A percentile compares a stretch with the other conserved stretches of the same genome.
Conservation (phyloP, 1,284 basidiomycete species). For the Earliella scabrosa region DNA sequence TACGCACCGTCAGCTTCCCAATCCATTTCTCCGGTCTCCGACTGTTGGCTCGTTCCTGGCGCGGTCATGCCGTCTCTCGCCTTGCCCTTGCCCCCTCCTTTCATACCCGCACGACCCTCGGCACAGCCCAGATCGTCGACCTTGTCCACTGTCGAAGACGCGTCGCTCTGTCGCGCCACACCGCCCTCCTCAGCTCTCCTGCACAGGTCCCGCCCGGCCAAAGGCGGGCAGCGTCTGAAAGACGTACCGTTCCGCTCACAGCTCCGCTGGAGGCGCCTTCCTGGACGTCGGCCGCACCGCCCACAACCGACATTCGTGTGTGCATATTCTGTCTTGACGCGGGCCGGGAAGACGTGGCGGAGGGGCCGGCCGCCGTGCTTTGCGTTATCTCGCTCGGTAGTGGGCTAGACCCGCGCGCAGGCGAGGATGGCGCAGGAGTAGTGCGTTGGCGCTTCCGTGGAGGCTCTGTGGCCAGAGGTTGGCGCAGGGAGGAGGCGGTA, state of each 20-base stretch:
- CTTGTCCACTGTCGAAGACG: neutral
- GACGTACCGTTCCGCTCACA: neutral
- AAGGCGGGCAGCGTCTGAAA: neutral
- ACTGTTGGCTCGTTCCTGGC: neutral
- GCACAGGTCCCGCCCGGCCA: neutral
- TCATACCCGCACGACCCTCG: constrained; percentile 9
- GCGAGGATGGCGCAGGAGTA: neutral
- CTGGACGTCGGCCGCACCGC: neutral
- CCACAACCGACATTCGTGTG: neutral
- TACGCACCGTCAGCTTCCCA: constrained; percentile 9
- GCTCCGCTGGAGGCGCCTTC: neutral
- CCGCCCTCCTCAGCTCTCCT: neutral
- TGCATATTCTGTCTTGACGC: neutral
- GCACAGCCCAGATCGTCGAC: constrained; percentile 10
- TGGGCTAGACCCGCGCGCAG: neutral
- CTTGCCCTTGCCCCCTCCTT: constrained; percentile 12
- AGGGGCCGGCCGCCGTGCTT: neutral
- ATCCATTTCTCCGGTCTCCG: neutral
- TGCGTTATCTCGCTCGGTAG: neutral
- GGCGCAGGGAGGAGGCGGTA: neutral
- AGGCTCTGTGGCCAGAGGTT: constrained; percentile 6
- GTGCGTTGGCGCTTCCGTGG: constrained; percentile 26
- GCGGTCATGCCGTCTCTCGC: constrained; percentile 1
- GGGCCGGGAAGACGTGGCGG: neutral
- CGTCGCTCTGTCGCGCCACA: constrained; percentile 11